Evolutionary conservation across 2,329 filamentous ascomycete genomes (phyloP).

Genomic region (Rhynchosporium agropyri): DNA sequence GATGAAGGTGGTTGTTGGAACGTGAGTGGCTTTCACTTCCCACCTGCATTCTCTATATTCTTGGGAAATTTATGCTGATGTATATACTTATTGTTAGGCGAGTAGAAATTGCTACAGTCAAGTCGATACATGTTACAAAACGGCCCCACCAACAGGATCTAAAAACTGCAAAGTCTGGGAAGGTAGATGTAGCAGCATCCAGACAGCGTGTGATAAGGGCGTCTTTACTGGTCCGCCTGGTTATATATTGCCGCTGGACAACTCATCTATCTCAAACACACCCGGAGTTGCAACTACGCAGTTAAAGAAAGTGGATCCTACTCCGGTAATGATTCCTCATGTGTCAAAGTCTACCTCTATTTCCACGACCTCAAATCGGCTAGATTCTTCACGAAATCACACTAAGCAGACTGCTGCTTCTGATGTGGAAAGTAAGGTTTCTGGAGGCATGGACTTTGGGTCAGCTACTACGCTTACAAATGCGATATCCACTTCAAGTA

Average conservation of each 20-base stretch:
- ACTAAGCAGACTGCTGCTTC: too few relatives aligned
- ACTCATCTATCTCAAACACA: not conserved
- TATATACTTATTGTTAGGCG: slow-evolving; percentile 38
- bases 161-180: slow-evolving; percentile 64
- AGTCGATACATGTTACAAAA: slow-evolving; percentile 59
- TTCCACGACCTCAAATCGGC: too few relatives aligned
- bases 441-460: not conserved
- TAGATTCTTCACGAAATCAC: too few relatives aligned
- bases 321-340: not conserved
- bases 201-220: slow-evolving; percentile 48
- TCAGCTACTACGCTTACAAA: not conserved
- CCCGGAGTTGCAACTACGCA: too few relatives aligned
- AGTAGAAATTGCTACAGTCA: slow-evolving; percentile 61
- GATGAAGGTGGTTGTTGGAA: slow-evolving; percentile 62
- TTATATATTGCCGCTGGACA: not conserved
- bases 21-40: slow-evolving; percentile 37
- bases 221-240: slow-evolving; percentile 52
- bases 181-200: slow-evolving; percentile 58
- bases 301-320: too few relatives aligned
- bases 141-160: slow-evolving; percentile 60
- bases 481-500: not conserved
- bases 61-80: not conserved
- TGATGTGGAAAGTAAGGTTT: not conserved
- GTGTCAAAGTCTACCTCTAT: too few relatives aligned
- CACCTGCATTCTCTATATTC: not conserved